Evolutionary conservation across 768 basidiomycete species (phyloP), one percentile per base, ranked within the genome.

Genomic region (Lactifluus piperatus): DNA sequence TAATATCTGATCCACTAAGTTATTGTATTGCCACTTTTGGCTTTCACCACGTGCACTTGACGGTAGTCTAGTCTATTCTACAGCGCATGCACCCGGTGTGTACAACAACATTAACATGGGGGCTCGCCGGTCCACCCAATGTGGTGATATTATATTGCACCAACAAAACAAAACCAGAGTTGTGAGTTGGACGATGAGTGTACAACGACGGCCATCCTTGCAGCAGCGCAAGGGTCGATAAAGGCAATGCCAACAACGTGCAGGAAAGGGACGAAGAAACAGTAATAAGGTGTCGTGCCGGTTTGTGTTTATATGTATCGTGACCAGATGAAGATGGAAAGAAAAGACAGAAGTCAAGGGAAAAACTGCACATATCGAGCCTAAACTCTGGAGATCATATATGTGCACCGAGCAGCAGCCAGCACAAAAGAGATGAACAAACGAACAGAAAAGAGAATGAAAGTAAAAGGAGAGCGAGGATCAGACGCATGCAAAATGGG

Each of bases 251-350:
- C 49, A 64, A 60, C 62, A 61, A 64, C 51, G 62, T 50, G 52
- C 62, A 52, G 61, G 56, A 61, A 56, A 51, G 37, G 30, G 41
- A 51, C 34, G 48, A 56, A 58, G 64, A 32, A 56, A 64, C 54
- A n/a, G 62, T 57, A 60, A 63, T 66, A 64, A 63, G 57, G 60
- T 65, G 67, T 61, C 63, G 62, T 64, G 67, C 53, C 58, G 55
- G 55, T 58, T 61, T 65, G 53, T 53, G 60, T 51, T 56, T 56
- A 56, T 61, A 61, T 56, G 60, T 36, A 56, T 45, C 29, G 45
- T 56, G 54, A 51, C 50, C 49, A 51, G 55, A 30, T 50, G 54
- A 51, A 61, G 7, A 39, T 8, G 16, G 22, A 36, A 41, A 16
- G 24, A 44, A 16, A 34, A 29, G 51, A 45, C 37, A 26, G 14